A percentile compares a stretch with the other conserved stretches of the same genome.
Evolutionary conservation across 2,329 filamentous ascomycete genomes (phyloP).

Genomic region (Teratosphaeria viscida): DNA sequence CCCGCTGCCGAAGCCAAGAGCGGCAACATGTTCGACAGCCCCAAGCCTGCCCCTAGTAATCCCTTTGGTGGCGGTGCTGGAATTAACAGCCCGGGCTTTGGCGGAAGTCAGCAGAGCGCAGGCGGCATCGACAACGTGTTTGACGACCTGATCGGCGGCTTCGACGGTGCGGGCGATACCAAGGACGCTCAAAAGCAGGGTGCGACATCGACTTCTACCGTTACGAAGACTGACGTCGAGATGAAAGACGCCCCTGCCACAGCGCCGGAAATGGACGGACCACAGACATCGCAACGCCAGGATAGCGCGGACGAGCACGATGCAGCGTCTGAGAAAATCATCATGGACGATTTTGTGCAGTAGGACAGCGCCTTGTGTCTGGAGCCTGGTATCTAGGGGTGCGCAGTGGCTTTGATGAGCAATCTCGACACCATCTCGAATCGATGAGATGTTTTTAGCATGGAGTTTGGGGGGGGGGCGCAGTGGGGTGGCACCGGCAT

Average conservation of each 20-base stretch:
- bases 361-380: neutral
- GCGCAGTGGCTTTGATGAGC: neutral
- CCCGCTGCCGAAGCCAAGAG: constrained; percentile 1
- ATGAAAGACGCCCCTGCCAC: neutral
- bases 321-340: neutral
- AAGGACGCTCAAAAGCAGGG: constrained; percentile 1
- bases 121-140: constrained; percentile 25
- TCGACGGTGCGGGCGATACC: constrained; percentile 14
- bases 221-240: neutral
- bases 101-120: constrained; percentile 19
- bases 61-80: constrained; percentile 12
- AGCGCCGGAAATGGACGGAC: neutral
- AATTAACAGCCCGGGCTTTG: constrained; percentile 22
- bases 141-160: constrained; percentile 20
- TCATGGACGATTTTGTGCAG: neutral
- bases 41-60: constrained; percentile 5
- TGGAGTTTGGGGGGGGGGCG: neutral
- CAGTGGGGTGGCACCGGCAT: neutral
- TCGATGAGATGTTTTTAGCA: neutral
- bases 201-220: neutral
- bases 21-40: constrained; percentile 3
- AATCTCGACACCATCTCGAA: neutral
- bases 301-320: neutral
- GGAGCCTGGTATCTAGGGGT: neutral
- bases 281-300: neutral